Base-by-base conservation (phyloP, 2,329 filamentous ascomycete genomes). In the Pleomassaria siparia region DNA sequence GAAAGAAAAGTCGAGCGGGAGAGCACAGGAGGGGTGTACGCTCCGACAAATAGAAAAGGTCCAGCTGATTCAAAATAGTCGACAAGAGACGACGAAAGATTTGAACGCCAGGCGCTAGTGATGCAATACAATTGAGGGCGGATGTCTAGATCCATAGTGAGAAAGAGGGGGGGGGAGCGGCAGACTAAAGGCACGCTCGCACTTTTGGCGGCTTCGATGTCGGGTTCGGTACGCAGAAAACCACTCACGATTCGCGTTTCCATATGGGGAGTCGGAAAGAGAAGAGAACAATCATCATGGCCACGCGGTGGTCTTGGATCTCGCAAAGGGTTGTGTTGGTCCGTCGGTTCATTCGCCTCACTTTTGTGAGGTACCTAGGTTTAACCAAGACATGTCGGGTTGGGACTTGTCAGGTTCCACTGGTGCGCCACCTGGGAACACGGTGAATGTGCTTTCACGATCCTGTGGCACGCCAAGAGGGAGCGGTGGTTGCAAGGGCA, bases 301-400 rank as follows among this genome's bases (percentile, higher is more conserved):
- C 26, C 22, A 24, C 29, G 37, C 40, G n/a, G 40, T 29, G 37
- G 24, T 43, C 49, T 47, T 25, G 35, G 43, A n/a, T 26, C 12
- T 32, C 11, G 26, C 18, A 26, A 33, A 21, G 30, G 13, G 13
- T 20, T 43, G 37, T 37, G 16, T 43, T 16, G 32, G 18, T 41
- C 21, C 18, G 28, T 45, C 46, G 22, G 24, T 20, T 20, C 4
- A n/a, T 20, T 20, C 4, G 4, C 4, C 10, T 41, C 39, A 41
- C 8, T 29, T 62, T 50, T 60, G 62, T 32, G 58, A 62, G 36
- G 62, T 80, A 39, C 83, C 84, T 15, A 91, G 76, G 62, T 91
- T 90, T 54, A 91, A 72, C 88, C 88, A 91, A 71, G 86, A 89
- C 85, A 91, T 88, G 67, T 91, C 88, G 74, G 40, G 80, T 44